A percentile compares a stretch with the other conserved stretches of the same genome.
phyloP scores from a whole-genome alignment of 148 eudicot genomes.

The Polygonum aviculare region DNA sequence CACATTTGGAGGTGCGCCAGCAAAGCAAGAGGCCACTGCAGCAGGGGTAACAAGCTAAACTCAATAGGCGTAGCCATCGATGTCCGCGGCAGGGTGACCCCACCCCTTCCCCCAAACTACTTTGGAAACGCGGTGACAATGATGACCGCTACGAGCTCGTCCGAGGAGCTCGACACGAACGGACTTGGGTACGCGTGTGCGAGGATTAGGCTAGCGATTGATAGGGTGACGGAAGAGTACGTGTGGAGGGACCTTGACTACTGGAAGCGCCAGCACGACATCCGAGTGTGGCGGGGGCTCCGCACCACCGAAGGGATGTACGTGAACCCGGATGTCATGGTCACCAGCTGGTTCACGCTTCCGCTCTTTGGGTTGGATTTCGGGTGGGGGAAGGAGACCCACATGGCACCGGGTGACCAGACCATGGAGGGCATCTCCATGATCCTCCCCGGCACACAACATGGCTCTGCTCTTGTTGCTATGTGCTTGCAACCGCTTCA shows the following conservation, averaged over 20 bases:
- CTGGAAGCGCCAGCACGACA: neutral
- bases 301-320: neutral
- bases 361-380: neutral
- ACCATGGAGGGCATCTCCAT: neutral
- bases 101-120: neutral
- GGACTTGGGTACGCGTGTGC: neutral
- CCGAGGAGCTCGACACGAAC: neutral
- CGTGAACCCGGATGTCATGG: neutral
- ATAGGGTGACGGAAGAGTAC: neutral
- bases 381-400: conserved; percentile 3
- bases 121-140: neutral
- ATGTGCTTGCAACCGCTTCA: neutral
- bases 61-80: conserved; percentile 1
- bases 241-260: neutral
- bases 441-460: neutral
- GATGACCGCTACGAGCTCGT: neutral
- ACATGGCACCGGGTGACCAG: neutral
- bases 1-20: conserved; percentile 6
- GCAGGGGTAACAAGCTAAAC: neutral
- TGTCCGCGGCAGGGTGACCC: neutral
- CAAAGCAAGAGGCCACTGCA: neutral
- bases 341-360: neutral
- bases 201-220: neutral
- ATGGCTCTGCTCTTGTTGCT: neutral
- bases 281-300: neutral